These are phyloP conservation scores for Fusarium floridanum DNA, from an alignment of 2,329 filamentous ascomycete genomes.

Conservation along the genomic window DNA sequence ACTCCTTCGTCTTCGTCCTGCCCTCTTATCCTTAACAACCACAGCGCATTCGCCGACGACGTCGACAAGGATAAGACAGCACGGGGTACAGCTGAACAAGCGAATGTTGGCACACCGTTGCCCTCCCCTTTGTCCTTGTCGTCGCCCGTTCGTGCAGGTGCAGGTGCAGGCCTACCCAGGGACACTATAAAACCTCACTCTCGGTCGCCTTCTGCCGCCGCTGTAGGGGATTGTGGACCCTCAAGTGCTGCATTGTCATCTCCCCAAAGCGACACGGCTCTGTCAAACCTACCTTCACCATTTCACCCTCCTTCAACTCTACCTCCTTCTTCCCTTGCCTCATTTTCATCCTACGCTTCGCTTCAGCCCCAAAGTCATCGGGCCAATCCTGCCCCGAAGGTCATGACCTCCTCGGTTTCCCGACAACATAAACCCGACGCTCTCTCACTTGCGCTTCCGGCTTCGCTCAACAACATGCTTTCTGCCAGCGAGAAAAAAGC, in stretches of 20 bases:
- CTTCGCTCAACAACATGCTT: slow-evolving; percentile 63
- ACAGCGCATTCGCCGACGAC: slow-evolving; percentile 30
- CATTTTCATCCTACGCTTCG: slow-evolving; percentile 6
- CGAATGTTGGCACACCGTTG: slow-evolving; percentile 8
- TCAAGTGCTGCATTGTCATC: slow-evolving; percentile 33
- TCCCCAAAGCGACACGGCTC: slow-evolving; percentile 21
- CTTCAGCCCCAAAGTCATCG: slow-evolving; percentile 17
- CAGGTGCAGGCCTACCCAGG: slow-evolving; percentile 2
- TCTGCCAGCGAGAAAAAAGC: slow-evolving; percentile 56
- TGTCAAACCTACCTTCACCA: slow-evolving; percentile 10
- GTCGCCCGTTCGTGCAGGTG: slow-evolving; percentile 16
- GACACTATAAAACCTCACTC: slow-evolving; percentile 34
- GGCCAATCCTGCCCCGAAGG: slow-evolving; percentile 78
- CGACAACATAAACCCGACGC: slow-evolving; percentile 73
- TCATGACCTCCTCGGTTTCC: slow-evolving; percentile 78
- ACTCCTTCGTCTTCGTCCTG: slow-evolving; percentile 34
- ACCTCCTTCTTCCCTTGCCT: slow-evolving; percentile 44
- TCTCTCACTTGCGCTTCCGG: slow-evolving; percentile 62
- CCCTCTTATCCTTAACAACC: slow-evolving; percentile 36
- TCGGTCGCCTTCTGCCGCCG: slow-evolving; percentile 23
- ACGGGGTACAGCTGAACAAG: slow-evolving; percentile 11
- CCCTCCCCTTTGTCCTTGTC: slow-evolving; percentile 24
- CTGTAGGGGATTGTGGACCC: slow-evolving; percentile 43
- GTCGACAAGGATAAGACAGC: slow-evolving; percentile 19
- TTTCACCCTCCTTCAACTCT: slow-evolving; percentile 11